Evolutionary conservation across 257 asterid species (phyloP).

Genomic region (Thymus mandschuricus): DNA sequence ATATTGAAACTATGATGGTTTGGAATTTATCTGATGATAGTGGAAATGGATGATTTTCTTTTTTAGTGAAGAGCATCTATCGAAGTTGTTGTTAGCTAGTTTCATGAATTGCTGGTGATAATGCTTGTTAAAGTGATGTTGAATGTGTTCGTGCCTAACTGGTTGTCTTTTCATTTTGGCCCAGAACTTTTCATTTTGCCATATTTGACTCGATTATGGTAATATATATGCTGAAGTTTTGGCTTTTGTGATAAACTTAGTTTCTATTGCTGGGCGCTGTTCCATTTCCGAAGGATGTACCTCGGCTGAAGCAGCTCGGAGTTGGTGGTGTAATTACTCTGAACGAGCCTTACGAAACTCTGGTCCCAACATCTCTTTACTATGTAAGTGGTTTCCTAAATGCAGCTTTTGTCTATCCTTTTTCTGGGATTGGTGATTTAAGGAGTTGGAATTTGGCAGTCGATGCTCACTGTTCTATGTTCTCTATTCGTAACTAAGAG

Average conservation of each 20-base stretch:
- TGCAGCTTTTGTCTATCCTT: neutral
- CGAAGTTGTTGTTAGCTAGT: conserved; percentile 22
- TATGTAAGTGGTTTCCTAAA: conserved; percentile 53
- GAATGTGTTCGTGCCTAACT: conserved; percentile 12
- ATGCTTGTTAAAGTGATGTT: conserved; percentile 19
- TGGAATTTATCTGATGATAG: neutral
- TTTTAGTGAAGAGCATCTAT: neutral
- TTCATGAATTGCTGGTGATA: conserved; percentile 3
- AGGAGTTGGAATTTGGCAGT: neutral
- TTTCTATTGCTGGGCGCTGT: conserved; percentile 91
- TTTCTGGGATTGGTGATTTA: neutral
- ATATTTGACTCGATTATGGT: neutral
- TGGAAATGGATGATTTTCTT: neutral
- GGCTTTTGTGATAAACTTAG: conserved; percentile 41
- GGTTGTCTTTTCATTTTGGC: conserved; percentile 6
- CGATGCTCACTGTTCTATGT: conserved; percentile 3
- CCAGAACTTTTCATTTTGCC: neutral
- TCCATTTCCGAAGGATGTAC: conserved; percentile 92
- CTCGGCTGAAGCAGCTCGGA: conserved; percentile 84
- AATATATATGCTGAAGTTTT: neutral
- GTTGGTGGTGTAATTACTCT: conserved; percentile 96
- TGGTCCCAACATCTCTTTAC: conserved; percentile 87
- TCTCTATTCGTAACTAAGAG: conserved; percentile 7
- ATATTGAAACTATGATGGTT: neutral
- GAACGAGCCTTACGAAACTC: conserved; percentile 90